Evolutionary conservation across 164 flowering plant genomes (phyloP), one percentile per base, ranked within the genome.

Genomic region (Macadamia tetraphylla): DNA sequence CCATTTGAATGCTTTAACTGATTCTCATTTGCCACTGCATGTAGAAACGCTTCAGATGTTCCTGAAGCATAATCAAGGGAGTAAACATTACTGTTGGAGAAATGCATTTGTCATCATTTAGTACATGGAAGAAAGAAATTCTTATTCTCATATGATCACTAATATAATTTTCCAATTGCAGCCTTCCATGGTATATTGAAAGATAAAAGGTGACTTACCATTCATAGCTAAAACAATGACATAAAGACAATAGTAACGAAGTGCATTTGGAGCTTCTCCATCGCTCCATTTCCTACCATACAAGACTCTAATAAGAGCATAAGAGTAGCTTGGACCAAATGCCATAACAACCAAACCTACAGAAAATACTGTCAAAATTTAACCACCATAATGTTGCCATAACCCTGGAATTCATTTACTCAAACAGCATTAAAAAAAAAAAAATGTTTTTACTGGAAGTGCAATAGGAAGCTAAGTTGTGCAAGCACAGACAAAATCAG

Each of bases 291-390:
- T 86, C 65, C 73, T 80, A 48, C 98, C 98, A 77, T 92, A 91
- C 68, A 95, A 75, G 68, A 95, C 49, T 76, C 99, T 87, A 67
- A 92, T 82, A 68, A 92, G 88, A 60, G 86, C 80, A 77, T 95
- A 95, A 17, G 98, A 89, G 77, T 89, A 95, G 80, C 96, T 91
- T 66, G 97, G 98, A 17, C 99, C 99, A 87, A 90, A 95, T 70
- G 96, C 92, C 76, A 89, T 70, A 78, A 89, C 87, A 32, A 87
- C 78, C 71, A 95, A 87, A 72, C 99, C 99, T 95, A 69, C 77
- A 82, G 44, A 31, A 74, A 9, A 68, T 43, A 31, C 48, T 52
- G 32, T 13, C 18, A 64, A 57, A 52, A 32, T 35, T 43, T 46
- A 23, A n/a, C 56, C 23, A 53, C 18, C 14, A 14, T 2, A 53